Percentiles rank a stretch among this genome's conserved stretches.
phyloP scores from a whole-genome alignment of 176 grass and related monocot genomes.

The Lolium multiflorum region DNA sequence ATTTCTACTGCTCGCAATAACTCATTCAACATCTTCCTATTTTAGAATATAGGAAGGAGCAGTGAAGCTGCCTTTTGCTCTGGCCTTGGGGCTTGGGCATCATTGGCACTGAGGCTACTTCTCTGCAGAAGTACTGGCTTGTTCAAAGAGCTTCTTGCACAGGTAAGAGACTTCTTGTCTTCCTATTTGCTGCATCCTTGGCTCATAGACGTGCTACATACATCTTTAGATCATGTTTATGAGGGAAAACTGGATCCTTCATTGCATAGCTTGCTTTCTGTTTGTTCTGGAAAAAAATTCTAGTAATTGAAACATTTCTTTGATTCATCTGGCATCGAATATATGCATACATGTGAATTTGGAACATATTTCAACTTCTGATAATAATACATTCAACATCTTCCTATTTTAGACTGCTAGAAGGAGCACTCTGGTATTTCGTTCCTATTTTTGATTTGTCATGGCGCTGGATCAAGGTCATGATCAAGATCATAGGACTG shows the following conservation, averaged over 20 bases:
- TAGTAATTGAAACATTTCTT: background rate
- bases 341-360: background rate
- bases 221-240: background rate
- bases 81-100: background rate
- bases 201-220: background rate
- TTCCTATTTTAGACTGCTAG: background rate
- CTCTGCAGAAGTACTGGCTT: background rate
- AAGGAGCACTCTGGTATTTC: background rate
- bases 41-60: background rate
- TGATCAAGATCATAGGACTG: background rate
- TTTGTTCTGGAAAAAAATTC: background rate
- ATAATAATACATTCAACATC: conserved; percentile 14
- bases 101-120: background rate
- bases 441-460: conserved; percentile 1
- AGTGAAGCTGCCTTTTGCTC: background rate
- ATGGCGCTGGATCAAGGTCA: background rate
- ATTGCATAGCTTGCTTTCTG: background rate
- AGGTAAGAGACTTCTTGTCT: background rate
- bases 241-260: background rate
- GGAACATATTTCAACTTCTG: background rate
- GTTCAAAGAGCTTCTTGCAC: background rate
- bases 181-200: background rate
- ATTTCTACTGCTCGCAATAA: background rate
- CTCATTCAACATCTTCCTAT: conserved; percentile 8
- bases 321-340: background rate